These are phyloP conservation scores for Syzygium malaccense DNA, from an alignment of 441 rosid genomes.

Conservation along the genomic window DNA sequence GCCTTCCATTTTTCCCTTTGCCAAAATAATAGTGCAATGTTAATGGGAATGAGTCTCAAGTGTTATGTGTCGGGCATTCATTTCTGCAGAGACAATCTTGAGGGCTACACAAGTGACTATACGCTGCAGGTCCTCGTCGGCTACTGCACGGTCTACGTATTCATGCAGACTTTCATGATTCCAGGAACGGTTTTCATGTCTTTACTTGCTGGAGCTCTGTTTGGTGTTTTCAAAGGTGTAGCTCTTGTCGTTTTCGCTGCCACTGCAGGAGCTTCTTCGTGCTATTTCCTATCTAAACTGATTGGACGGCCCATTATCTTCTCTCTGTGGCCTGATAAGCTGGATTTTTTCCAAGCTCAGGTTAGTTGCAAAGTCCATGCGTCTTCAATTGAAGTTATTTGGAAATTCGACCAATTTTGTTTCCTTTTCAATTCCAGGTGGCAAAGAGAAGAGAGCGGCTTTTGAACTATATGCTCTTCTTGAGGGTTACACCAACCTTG, in stretches of 20 bases:
- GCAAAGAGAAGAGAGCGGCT: constrained; percentile 58
- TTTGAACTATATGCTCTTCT: constrained; percentile 85
- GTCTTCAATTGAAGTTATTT: neutral
- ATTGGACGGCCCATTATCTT: constrained; percentile 75
- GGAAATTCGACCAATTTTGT: neutral
- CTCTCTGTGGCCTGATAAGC: constrained; percentile 83
- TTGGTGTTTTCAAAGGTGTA: constrained; percentile 75
- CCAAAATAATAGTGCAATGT: neutral
- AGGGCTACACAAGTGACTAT: constrained; percentile 80
- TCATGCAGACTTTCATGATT: constrained; percentile 95
- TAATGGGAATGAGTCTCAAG: neutral
- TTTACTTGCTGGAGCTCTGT: constrained; percentile 86
- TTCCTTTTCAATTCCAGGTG: constrained; percentile 36
- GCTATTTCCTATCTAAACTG: constrained; percentile 72
- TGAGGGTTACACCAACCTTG: constrained; percentile 83
- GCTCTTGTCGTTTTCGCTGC: constrained; percentile 78
- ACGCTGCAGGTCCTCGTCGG: constrained; percentile 78
- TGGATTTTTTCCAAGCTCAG: constrained; percentile 79
- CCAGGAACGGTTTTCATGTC: constrained; percentile 94
- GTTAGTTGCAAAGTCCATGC: constrained; percentile 21
- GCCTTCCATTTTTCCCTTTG: neutral
- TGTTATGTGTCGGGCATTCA: neutral
- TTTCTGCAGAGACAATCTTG: constrained; percentile 65
- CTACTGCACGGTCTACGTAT: constrained; percentile 64
- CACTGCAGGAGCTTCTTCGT: constrained; percentile 93